These are phyloP conservation scores for Corynespora cassiicola DNA, from an alignment of 2,329 filamentous ascomycete genomes.

Conservation along the genomic window DNA sequence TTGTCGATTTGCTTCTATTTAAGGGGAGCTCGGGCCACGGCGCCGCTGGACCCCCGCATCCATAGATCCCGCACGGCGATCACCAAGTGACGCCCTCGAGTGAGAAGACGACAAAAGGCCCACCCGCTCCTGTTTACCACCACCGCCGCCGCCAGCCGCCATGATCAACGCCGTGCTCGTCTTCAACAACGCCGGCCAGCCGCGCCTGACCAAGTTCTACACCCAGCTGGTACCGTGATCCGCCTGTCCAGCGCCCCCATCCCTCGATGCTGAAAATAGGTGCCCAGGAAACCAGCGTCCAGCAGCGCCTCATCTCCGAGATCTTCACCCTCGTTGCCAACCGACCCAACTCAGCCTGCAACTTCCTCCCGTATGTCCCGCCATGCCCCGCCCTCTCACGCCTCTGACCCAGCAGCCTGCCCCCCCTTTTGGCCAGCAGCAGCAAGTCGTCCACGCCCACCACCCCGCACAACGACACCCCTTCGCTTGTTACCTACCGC, in stretches of 20 bases:
- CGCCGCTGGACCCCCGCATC: conserved; percentile 12
- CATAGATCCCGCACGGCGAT: conserved; percentile 2
- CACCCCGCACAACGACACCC: conserved; percentile 82
- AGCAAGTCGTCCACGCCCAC: conserved; percentile 50
- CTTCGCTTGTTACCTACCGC: conserved; percentile 94
- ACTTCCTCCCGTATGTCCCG: conserved; percentile 82
- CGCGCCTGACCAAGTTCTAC: conserved; percentile 97
- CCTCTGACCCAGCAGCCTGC: conserved; percentile 67
- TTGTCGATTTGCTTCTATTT: conserved; percentile 10
- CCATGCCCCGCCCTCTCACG: conserved; percentile 24
- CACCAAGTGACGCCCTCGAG: conserved; percentile 6
- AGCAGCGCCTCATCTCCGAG: conserved; percentile 94
- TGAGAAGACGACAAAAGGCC: too few species aligned
- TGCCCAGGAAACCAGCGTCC: conserved; percentile 87
- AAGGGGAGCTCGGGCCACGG: conserved; percentile 14
- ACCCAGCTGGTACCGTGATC: conserved; percentile 95
- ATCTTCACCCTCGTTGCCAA: conserved; percentile 97
- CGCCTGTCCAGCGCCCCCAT: conserved; percentile 20
- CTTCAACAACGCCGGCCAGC: conserved; percentile 98
- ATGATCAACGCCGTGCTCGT: conserved; percentile 99
- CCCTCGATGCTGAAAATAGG: conserved; percentile 1
- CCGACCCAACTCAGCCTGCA: conserved; percentile 89
- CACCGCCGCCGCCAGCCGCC: conserved; percentile 14
- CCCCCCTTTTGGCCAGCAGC: conserved; percentile 64
- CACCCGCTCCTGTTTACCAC: conserved; percentile 3